Conservation (phyloP, 768 basidiomycete genomes). For the Leccinum boreale region DNA sequence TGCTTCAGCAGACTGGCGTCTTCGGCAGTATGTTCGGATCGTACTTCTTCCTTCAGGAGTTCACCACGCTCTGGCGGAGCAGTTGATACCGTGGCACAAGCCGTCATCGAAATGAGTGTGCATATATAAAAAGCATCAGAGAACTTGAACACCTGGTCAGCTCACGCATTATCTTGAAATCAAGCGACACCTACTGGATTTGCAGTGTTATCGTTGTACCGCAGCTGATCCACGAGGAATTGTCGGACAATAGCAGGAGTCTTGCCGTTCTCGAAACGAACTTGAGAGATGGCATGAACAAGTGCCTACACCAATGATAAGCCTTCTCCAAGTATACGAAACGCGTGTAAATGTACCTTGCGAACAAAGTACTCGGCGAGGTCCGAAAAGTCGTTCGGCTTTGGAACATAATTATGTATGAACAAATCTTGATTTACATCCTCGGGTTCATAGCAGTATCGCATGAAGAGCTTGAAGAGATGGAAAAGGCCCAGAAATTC, state of each 20-base stretch:
- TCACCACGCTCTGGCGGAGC: conserved; percentile 80
- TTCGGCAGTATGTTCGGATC: conserved; percentile 62
- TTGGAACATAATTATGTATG: conserved; percentile 85
- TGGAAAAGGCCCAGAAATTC: conserved; percentile 93
- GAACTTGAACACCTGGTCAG: conserved; percentile 47
- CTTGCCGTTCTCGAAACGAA: conserved; percentile 85
- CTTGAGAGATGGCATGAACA: conserved; percentile 77
- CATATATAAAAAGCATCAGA: conserved; percentile 91
- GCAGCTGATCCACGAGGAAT: conserved; percentile 89
- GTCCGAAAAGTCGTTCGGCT: conserved; percentile 92
- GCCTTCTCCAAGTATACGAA: not conserved
- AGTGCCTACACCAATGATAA: conserved; percentile 50
- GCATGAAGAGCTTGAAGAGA: conserved; percentile 90
- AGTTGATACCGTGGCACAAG: conserved; percentile 73
- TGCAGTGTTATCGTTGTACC: conserved; percentile 91
- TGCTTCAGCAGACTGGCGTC: conserved; percentile 70
- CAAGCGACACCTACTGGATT: conserved; percentile 61
- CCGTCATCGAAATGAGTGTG: conserved; percentile 77
- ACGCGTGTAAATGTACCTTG: conserved; percentile 52
- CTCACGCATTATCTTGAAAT: not conserved
- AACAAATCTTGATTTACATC: conserved; percentile 81
- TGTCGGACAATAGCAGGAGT: conserved; percentile 81
- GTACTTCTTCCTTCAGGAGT: conserved; percentile 64
- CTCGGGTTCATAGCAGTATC: conserved; percentile 87
- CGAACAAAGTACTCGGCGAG: conserved; percentile 92